These are phyloP conservation scores for Arthroderma sp. DNA, from an alignment of 2,329 filamentous ascomycete genomes.

Conservation along the genomic window DNA sequence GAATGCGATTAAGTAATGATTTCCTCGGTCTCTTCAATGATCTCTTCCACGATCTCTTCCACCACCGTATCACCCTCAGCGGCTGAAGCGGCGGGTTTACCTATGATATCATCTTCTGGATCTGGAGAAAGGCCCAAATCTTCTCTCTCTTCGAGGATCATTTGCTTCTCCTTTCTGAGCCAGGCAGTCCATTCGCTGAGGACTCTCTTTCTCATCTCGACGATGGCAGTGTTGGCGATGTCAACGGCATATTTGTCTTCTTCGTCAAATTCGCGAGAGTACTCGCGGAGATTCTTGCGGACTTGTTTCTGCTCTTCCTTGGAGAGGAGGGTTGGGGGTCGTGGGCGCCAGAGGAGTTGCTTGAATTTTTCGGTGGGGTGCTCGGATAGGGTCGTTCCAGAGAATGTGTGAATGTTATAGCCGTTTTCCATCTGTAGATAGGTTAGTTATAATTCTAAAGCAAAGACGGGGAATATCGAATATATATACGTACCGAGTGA, in stretches of 20 bases:
- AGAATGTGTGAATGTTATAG: constrained; percentile 97
- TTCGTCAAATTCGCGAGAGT: constrained; percentile 88
- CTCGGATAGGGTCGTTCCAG: constrained; percentile 75
- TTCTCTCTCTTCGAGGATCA: constrained; percentile 60
- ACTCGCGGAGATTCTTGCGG: constrained; percentile 96
- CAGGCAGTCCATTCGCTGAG: constrained; percentile 84
- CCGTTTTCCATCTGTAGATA: constrained; percentile 83
- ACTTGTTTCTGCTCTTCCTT: constrained; percentile 97
- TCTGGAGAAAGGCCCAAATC: constrained; percentile 55
- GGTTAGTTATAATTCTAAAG: constrained; percentile 16
- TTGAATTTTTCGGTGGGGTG: constrained; percentile 95
- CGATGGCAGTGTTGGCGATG: constrained; percentile 83
- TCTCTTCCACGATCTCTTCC: constrained; percentile 81
- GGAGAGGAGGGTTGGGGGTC: constrained; percentile 76
- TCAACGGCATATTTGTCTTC: constrained; percentile 88
- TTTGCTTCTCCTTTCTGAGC: constrained; percentile 60
- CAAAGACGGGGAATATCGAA: neutral
- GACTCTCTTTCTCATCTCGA: constrained; percentile 70
- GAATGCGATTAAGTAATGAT: constrained; percentile 35
- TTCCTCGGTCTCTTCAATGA: constrained; percentile 72
- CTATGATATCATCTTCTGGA: constrained; percentile 46
- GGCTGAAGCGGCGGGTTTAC: constrained; percentile 41
- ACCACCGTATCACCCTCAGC: constrained; percentile 65
- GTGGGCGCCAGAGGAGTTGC: constrained; percentile 89
- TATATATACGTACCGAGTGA: constrained; percentile 59